Percentiles rank a stretch among this genome's conserved stretches.
phyloP scores from a whole-genome alignment of 2,329 filamentous ascomycete genomes.

The Cladosporium velox region DNA sequence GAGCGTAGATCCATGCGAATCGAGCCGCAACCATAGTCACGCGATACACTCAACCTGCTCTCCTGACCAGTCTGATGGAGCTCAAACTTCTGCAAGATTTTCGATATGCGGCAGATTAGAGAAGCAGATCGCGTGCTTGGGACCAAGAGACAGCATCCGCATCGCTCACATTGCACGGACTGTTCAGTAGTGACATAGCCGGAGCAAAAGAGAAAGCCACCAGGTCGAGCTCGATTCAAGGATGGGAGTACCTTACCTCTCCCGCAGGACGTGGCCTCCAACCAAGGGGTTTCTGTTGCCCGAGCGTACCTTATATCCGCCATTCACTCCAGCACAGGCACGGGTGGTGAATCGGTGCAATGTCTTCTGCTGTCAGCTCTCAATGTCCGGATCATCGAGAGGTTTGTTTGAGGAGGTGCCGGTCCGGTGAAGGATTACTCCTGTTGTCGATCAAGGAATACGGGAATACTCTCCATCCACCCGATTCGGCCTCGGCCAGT shows the following conservation, averaged over 20 bases:
- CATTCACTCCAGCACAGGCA: background rate
- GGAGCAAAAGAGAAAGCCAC: slow-evolving; percentile 5
- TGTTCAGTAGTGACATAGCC: background rate
- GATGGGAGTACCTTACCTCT: background rate
- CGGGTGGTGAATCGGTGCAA: background rate
- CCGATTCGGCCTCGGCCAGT: background rate
- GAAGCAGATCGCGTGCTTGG: background rate
- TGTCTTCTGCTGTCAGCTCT: slow-evolving; percentile 1
- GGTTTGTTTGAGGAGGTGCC: slow-evolving; percentile 3
- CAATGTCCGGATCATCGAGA: background rate
- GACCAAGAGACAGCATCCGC: background rate
- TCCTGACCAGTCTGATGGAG: background rate
- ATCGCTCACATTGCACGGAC: background rate
- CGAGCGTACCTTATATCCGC: background rate
- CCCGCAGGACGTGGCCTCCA: background rate
- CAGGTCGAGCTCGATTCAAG: background rate
- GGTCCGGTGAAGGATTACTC: slow-evolving; percentile 10
- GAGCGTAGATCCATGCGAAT: background rate
- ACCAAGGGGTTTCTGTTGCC: background rate
- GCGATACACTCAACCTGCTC: background rate
- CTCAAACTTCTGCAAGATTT: background rate
- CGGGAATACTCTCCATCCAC: background rate
- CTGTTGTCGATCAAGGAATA: background rate
- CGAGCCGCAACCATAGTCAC: background rate
- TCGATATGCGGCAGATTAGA: no score